Evolutionary conservation across 2,329 filamentous ascomycete species (phyloP), one percentile per base, ranked within the genome.

Genomic region (Talaromyces sp.): DNA sequence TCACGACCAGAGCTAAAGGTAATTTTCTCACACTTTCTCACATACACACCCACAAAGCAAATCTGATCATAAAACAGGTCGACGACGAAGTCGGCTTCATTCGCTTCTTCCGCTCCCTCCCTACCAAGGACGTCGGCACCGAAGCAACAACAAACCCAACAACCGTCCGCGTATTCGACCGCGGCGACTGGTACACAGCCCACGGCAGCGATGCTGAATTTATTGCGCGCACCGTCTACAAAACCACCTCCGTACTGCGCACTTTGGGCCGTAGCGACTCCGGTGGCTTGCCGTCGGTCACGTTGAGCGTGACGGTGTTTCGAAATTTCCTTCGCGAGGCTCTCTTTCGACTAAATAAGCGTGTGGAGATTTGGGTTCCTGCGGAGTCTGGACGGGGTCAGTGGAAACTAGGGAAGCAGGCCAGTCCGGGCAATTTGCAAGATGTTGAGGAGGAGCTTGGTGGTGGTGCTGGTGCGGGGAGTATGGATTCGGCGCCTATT

Each of bases 31-130:
- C n/a, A n/a, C n/a, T n/a, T n/a, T 52, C 29, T 43, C 11, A 43
- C 17, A 29, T 48, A 14, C n/a, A n/a, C n/a, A 46, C 11, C n/a
- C 38, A n/a, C 8, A 7, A 11, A 26, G n/a, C n/a, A n/a, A n/a
- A n/a, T n/a, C n/a, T n/a, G 2, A 35, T 4, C 27, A 29, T 63
- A 46, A 58, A 58, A 46, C 59, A 92, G 89, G 91, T 97, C 72
- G 95, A 99, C 70, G 94, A 99, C 72, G 94, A 99, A 80, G 87
- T 88, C 71, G 92, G 93, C 66, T 99, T 99, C 81, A 97, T 97
- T 78, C 91, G 88, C 67, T 96, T 92, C 79, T 99, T 95, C 81
- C 93, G 93, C 68, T 88, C 87, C n/a, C 83, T 99, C 2, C 86
- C 91, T 6, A 69, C 80, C 14, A 85, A 86, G 57, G 85, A 86